Percentiles rank a stretch among this genome's conserved stretches.
phyloP scores from a whole-genome alignment of 2,329 filamentous ascomycete genomes.

The Pleomassaria siparia region DNA sequence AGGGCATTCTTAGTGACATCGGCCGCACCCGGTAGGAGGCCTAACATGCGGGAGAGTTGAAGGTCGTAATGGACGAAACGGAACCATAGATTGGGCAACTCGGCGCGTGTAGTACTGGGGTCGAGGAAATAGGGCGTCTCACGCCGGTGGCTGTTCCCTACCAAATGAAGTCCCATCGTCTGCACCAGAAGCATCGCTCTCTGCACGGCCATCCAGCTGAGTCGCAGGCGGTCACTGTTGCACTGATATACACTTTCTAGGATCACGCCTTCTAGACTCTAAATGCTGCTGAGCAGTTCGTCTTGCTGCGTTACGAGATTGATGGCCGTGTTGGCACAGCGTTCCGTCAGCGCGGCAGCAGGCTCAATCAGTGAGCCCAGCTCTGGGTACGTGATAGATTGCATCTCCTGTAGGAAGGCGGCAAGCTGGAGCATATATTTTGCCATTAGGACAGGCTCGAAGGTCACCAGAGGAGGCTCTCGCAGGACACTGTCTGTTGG shows the following conservation, averaged over 20 bases:
- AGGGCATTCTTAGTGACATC: background rate
- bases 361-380: conserved; percentile 31
- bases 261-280: background rate
- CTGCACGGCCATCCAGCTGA: background rate
- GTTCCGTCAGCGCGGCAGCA: background rate
- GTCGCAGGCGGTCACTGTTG: background rate
- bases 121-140: background rate
- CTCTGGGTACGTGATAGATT: background rate
- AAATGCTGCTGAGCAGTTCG: background rate
- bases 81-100: background rate
- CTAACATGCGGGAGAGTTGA: conserved; percentile 1
- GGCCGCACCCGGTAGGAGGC: background rate
- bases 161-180: background rate
- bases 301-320: background rate
- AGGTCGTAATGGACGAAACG: background rate
- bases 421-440: background rate
- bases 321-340: background rate
- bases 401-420: background rate
- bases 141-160: background rate
- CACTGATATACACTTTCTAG: background rate
- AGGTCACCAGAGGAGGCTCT: background rate
- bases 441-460: background rate
- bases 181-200: background rate
- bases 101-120: background rate
- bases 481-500: background rate